Evolutionary conservation across 768 basidiomycete species (phyloP).

Genomic region (Lyophyllum atratum): DNA sequence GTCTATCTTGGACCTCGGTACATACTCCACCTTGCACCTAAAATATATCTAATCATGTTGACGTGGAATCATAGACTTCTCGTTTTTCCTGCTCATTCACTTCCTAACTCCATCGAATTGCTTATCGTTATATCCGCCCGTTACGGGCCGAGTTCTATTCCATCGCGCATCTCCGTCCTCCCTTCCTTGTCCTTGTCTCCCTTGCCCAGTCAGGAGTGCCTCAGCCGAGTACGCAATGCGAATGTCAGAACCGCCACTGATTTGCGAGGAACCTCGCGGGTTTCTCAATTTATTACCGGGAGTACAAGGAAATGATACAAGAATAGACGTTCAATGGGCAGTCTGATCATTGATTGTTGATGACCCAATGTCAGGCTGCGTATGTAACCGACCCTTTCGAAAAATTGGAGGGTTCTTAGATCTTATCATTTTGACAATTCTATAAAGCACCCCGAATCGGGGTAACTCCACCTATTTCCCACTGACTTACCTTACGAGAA

Average conservation of each 20-base stretch:
- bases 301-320: not conserved
- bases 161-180: not conserved
- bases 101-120: not conserved
- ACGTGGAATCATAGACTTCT: not conserved
- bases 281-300: not conserved
- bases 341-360: not conserved
- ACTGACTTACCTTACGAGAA: not conserved
- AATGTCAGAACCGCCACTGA: not conserved
- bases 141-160: not conserved
- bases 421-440: not conserved
- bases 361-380: too few species aligned
- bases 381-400: not conserved
- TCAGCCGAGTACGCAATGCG: not conserved
- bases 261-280: not conserved
- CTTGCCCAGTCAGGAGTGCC: not conserved
- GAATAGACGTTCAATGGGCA: not conserved
- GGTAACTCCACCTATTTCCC: not conserved
- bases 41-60: not conserved
- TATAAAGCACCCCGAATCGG: not conserved
- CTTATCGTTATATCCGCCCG: not conserved
- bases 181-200: not conserved
- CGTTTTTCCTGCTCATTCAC: not conserved
- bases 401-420: not conserved
- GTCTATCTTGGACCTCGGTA: not conserved
- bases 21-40: not conserved